A percentile compares a stretch with the other conserved stretches of the same genome.
These are phyloP conservation scores for Didymella sp. DNA, from an alignment of 2,329 filamentous ascomycete genomes.

Conservation along the genomic window DNA sequence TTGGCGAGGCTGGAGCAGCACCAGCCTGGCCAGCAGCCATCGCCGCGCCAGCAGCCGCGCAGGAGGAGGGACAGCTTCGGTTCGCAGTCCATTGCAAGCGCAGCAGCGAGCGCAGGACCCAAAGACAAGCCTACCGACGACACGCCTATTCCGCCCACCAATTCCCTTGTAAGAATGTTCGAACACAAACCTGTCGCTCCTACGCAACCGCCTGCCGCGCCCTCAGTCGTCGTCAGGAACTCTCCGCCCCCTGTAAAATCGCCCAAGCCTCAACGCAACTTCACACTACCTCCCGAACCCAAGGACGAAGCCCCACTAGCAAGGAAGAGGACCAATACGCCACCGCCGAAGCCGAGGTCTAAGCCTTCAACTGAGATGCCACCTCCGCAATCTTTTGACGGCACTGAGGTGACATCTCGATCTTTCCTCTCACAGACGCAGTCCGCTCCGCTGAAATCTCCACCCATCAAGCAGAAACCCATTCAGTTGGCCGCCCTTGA, in stretches of 20 bases:
- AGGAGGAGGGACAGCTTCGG: conserved; percentile 28
- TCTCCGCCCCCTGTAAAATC: conserved; percentile 48
- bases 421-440: conserved; percentile 23
- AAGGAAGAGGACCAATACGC: conserved; percentile 31
- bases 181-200: conserved; percentile 58
- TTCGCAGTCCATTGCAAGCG: conserved; percentile 24
- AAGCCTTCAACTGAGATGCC: conserved; percentile 38
- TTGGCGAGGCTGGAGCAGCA: conserved; percentile 41
- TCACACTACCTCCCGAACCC: conserved; percentile 41
- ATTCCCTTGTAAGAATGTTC: conserved; percentile 72
- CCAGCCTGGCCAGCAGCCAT: conserved; percentile 21
- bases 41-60: conserved; percentile 22
- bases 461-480: conserved; percentile 37
- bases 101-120: conserved; percentile 18
- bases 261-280: conserved; percentile 52
- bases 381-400: conserved; percentile 25
- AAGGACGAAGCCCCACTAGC: conserved; percentile 26
- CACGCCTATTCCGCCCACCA: conserved; percentile 67
- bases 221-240: conserved; percentile 30
- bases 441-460: conserved; percentile 35
- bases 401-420: conserved; percentile 20
- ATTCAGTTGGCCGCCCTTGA: conserved; percentile 30
- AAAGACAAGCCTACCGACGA: conserved; percentile 58
- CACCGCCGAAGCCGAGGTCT: conserved; percentile 35
- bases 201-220: conserved; percentile 20